Conservation (phyloP, 805 yeast genomes). For the Barnettozyma sp. region DNA sequence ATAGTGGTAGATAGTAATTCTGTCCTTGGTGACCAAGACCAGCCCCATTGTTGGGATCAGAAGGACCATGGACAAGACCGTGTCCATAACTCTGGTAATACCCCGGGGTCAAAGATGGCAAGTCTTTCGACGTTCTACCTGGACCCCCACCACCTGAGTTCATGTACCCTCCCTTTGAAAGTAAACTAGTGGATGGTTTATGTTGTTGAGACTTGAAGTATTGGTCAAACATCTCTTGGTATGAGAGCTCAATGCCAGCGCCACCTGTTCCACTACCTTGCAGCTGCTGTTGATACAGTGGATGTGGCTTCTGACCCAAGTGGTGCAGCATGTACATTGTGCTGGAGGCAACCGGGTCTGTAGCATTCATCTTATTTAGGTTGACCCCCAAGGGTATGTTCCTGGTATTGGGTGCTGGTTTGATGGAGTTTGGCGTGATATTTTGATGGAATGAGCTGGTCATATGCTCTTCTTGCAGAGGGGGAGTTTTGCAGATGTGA, state of each 20-base stretch:
- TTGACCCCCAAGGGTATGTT: not conserved
- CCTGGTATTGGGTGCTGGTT: not conserved
- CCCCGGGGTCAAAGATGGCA: not conserved
- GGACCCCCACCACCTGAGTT: no score
- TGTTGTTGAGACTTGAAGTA: not conserved
- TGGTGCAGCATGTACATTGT: not conserved
- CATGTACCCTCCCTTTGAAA: no score
- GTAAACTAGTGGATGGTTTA: no score
- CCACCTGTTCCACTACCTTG: no score
- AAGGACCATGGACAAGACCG: no score
- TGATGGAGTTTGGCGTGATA: not conserved
- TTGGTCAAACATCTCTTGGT: slow-evolving; percentile 6
- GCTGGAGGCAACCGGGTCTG: not conserved
- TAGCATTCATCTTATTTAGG: not conserved
- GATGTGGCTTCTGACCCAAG: not conserved
- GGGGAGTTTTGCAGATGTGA: no score
- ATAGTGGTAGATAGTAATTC: slow-evolving; percentile 2
- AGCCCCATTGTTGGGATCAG: no score
- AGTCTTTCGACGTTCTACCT: not conserved
- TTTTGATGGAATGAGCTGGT: slow-evolving; percentile 1
- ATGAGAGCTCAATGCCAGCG: no score
- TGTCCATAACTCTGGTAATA: not conserved
- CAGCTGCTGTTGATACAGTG: not conserved
- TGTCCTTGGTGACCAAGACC: no score
- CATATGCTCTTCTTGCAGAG: not conserved